Percentiles rank a stretch among this genome's conserved stretches.
Conservation (phyloP, 805 yeast genomes). For the Pichia heedii region DNA sequence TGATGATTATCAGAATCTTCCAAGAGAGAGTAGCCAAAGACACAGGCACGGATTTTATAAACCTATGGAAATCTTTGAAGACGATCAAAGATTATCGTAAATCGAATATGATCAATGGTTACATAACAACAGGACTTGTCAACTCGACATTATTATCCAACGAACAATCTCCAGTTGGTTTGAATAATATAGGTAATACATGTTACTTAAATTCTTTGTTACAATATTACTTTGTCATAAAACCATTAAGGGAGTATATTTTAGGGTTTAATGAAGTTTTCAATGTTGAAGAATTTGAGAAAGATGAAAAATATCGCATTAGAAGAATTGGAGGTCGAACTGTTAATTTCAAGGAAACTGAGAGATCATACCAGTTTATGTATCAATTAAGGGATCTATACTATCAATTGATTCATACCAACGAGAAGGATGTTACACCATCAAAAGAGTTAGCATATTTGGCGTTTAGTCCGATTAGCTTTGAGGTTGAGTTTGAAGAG, state of each 20-base stretch:
- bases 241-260: constrained; percentile 66
- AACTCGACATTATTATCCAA: constrained; percentile 53
- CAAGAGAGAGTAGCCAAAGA: constrained; percentile 36
- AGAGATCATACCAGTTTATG: constrained; percentile 75
- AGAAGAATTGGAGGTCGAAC: constrained; percentile 84
- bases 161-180: constrained; percentile 79
- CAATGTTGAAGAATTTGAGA: constrained; percentile 20
- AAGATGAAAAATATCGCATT: constrained; percentile 26
- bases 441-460: constrained; percentile 76
- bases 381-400: constrained; percentile 65
- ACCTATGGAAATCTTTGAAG: constrained; percentile 48
- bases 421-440: constrained; percentile 65
- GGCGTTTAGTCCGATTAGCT: constrained; percentile 69
- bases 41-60: constrained; percentile 40
- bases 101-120: constrained; percentile 48
- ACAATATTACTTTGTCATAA: constrained; percentile 82
- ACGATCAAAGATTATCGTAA: constrained; percentile 45
- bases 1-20: constrained; percentile 43
- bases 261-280: constrained; percentile 41
- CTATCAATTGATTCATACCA: constrained; percentile 55
- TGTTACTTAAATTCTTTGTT: constrained; percentile 86
- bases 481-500: constrained; percentile 35
- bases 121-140: constrained; percentile 50
- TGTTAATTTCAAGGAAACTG: constrained; percentile 70
- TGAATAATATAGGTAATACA: constrained; percentile 92